Percentiles rank a stretch among this genome's conserved stretches.
These are phyloP conservation scores for Rhododendron vialii DNA, from an alignment of 148 eudicot species.

Conservation along the genomic window DNA sequence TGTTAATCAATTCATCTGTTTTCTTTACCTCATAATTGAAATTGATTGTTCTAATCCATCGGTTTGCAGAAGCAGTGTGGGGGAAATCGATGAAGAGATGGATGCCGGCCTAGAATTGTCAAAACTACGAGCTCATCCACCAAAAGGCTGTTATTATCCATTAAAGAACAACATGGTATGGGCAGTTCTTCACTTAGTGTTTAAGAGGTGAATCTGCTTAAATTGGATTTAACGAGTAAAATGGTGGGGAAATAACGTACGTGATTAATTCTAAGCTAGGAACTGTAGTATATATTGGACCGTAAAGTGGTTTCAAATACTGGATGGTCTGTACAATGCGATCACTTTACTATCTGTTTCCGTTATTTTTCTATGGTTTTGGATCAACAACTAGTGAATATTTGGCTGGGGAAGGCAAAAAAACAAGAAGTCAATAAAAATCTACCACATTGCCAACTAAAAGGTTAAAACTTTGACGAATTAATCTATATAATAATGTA, in stretches of 20 bases:
- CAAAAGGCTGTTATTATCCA: constrained; percentile 78
- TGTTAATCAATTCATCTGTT: background rate
- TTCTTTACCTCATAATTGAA: background rate
- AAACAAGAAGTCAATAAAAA: too few species aligned
- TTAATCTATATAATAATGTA: background rate
- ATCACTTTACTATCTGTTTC: background rate
- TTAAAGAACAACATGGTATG: constrained; percentile 26
- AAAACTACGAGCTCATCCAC: constrained; percentile 70
- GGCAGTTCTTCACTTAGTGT: background rate
- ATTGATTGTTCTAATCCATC: background rate
- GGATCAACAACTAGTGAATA: background rate
- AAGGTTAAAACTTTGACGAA: background rate
- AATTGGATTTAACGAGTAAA: background rate
- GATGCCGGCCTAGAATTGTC: constrained; percentile 66
- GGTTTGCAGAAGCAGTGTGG: constrained; percentile 65
- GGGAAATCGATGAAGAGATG: constrained; percentile 78
- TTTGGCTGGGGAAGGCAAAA: background rate
- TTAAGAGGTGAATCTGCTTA: background rate
- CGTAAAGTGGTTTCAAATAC: background rate
- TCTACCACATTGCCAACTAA: background rate
- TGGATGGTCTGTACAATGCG: background rate
- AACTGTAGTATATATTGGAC: background rate
- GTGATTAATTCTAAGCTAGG: background rate
- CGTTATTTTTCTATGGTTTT: background rate
- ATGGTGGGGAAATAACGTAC: background rate